phyloP scores from a whole-genome alignment of 192 early-diverging fungal species.

The Podila epigama region DNA sequence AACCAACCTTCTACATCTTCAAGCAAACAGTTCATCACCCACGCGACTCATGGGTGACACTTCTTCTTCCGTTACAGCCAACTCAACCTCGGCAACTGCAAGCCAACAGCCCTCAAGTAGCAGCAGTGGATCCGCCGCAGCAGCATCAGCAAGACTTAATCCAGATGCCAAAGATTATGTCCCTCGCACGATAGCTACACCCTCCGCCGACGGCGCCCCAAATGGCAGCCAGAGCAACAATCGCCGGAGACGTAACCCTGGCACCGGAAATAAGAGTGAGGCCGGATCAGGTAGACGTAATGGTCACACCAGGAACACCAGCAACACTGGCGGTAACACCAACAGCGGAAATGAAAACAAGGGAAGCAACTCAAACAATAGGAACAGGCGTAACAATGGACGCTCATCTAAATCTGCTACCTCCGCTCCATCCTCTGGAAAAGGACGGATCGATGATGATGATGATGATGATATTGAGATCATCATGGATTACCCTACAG shows the following conservation, averaged over 20 bases:
- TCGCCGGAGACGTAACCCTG: slow-evolving; percentile 19
- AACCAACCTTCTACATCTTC: too few species aligned
- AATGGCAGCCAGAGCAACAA: slow-evolving; percentile 2
- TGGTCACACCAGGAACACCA: slow-evolving; percentile 3
- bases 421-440: not conserved
- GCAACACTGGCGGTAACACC: not conserved
- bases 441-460: slow-evolving; percentile 35
- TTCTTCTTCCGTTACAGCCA: not conserved
- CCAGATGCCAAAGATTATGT: slow-evolving; percentile 47
- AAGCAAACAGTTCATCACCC: too few species aligned
- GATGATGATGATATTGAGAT: slow-evolving; percentile 41
- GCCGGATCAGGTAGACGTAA: too few species aligned
- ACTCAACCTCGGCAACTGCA: not conserved
- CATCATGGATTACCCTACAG: slow-evolving; percentile 36
- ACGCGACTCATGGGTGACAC: slow-evolving; percentile 24
- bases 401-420: slow-evolving; percentile 9
- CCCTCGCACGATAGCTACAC: slow-evolving; percentile 8
- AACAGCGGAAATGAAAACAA: not conserved
- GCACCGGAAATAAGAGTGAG: not conserved
- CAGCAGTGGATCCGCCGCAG: slow-evolving; percentile 1
- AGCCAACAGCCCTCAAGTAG: too few species aligned
- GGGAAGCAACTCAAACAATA: slow-evolving; percentile 3
- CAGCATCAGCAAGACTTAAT: slow-evolving; percentile 18
- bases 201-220: not conserved
- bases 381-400: slow-evolving; percentile 21